Base-by-base conservation (phyloP, 2,329 filamentous ascomycete species). In the Calonectria pseudoreteaudii region DNA sequence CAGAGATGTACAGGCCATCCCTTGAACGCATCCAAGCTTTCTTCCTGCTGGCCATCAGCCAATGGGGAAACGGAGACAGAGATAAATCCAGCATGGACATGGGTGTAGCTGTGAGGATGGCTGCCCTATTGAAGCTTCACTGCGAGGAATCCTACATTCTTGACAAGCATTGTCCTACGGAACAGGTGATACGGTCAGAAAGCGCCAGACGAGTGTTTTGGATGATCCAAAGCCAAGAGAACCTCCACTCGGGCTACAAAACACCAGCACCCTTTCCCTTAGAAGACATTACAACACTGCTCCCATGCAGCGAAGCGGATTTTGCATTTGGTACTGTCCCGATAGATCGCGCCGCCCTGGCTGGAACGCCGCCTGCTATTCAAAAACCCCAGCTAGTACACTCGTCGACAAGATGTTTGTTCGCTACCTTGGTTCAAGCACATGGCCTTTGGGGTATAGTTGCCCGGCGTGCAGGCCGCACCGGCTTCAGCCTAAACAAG, bases 381-480 rank as follows among this genome's bases (percentile, higher is more conserved):
- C 62, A 70, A 7, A 74, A 82, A 38, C 81, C 83, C 2, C 71
- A 75, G 2, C 71, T 82, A 3, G 76, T 79, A 2, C 71, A 73
- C n/a, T 73, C 78, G 0, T 71, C 78, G 1, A 74, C 76, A 0
- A 74, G 83, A n/a, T 85, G 83, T 36, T 76, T 85, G 6, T 86
- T 85, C 74, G 84, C 84, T 5, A 83, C 80, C 1, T 74, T 86
- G 1, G 79, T 86, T 10, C 83, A 86, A 72, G 78, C 82, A 1
- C 84, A 86, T 72, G 81, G 80, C 36, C 76, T 85, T 28, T 86
- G 83, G 84, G 84, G 84, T 18, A 79, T 78, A 38, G 80, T 85
- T 18, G 83, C 84, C 0, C 71, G 83, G 11, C 73, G 78, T 20
- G 83, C 81, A 28, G 79, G 80, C 52, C 71, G 74, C 10, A 75